A percentile compares a stretch with the other conserved stretches of the same genome.
Conservation (phyloP, 352 stramenopile species). For the Phytophthora quininea region DNA sequence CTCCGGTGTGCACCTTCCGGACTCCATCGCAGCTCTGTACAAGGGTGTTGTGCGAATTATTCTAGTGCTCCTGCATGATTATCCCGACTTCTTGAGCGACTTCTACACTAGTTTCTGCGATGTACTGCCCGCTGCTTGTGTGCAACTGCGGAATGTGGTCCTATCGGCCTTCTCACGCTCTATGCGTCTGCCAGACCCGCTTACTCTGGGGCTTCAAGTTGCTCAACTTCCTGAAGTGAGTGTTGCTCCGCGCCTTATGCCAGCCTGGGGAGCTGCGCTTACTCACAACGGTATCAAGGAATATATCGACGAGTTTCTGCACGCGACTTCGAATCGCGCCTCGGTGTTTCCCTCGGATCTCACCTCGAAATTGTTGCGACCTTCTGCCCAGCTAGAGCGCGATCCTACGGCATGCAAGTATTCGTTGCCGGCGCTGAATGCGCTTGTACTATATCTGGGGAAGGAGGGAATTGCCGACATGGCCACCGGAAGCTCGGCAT, state of each 20-base stretch:
- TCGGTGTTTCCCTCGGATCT: slow-evolving; percentile 89
- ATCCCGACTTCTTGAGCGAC: slow-evolving; percentile 97
- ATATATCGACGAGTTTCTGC: slow-evolving; percentile 96
- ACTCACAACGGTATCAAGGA: slow-evolving; percentile 90
- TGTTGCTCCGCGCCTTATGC: slow-evolving; percentile 94
- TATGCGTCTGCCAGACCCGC: slow-evolving; percentile 97
- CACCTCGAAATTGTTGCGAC: slow-evolving; percentile 76
- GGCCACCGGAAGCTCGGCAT: slow-evolving; percentile 40
- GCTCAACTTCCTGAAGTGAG: slow-evolving; percentile 97
- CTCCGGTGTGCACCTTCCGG: slow-evolving; percentile 75
- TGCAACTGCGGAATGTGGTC: slow-evolving; percentile 99
- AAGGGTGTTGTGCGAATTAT: slow-evolving; percentile 98
- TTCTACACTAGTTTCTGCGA: slow-evolving; percentile 99
- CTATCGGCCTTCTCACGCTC: slow-evolving; percentile 97
- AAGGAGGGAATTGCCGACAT: slow-evolving; percentile 88
- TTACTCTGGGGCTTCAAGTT: slow-evolving; percentile 98
- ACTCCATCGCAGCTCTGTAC: slow-evolving; percentile 96
- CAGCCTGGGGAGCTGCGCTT: slow-evolving; percentile 94
- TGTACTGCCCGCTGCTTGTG: slow-evolving; percentile 95
- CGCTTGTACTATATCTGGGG: slow-evolving; percentile 84
- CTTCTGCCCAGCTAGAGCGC: slow-evolving; percentile 64
- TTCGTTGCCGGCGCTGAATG: slow-evolving; percentile 95
- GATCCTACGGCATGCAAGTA: slow-evolving; percentile 81
- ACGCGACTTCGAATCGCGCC: slow-evolving; percentile 83
- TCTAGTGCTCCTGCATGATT: slow-evolving; percentile 98